Base-by-base conservation (phyloP, 805 yeast genomes). In the Candida succiphila region DNA sequence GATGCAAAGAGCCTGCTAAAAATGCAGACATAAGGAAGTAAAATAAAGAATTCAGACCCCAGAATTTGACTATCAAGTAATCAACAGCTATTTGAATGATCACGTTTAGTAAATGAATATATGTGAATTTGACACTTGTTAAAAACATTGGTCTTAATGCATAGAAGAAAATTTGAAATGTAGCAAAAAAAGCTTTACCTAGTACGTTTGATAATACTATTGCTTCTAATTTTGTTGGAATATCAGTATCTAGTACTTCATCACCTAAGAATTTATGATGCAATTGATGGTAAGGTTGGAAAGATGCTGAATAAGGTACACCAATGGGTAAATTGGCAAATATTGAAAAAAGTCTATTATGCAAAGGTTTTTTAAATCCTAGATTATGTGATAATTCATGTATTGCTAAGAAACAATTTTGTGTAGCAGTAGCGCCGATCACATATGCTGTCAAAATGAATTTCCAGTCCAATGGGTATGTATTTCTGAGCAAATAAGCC, bases 201-300 rank as follows among this genome's bases (percentile, higher is more conserved):
- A 84, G 66, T 2, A 86, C 74, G 42, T 75, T 82, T 17, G 87
- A 78, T 24, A 87, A 63, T 5, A 87, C 49, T 1, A 78, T 28
- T 0, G 94, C 92, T 56, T 87, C 96, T 23, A 75, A 66, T 17
- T 58, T 52, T 0, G 96, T 87, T 24, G 96, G 96, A 40, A 87
- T 62, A 54, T 87, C 96, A 1, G 96, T 81, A 58, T 87, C 96
- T 45, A 73, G 74, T 33, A 68, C 64, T 46, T 76, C 81, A 52
- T 87, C 95, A 15, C 96, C 96, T 48, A 83, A 59, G 48, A 82
- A 86, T 56, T 87, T 87, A 60, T 87, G 96, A 51, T 87, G 96
- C 25, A 87, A 62, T 54, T 85, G 85, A 51, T 87, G 96, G 54
- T 87, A 87, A 7, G 95, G 95, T 39, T 83, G 80, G 63, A 87